Percentiles rank a stretch among this genome's conserved stretches.
Evolutionary conservation across 169 alveolate species (phyloP).

Genomic region (Amoebophrya sp.): DNA sequence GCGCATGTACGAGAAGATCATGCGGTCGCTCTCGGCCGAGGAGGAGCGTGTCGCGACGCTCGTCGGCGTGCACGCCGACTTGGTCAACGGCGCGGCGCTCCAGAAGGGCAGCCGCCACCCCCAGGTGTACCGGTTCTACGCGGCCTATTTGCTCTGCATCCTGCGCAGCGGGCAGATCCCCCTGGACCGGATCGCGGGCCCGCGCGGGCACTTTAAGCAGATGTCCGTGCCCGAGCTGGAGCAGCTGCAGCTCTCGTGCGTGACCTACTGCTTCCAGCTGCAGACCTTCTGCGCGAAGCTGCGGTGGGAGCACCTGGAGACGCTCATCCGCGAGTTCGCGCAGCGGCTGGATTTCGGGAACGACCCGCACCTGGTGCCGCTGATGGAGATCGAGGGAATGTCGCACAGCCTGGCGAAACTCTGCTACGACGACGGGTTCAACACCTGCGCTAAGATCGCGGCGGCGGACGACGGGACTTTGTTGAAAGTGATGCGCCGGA

Average conservation of each 20-base stretch:
- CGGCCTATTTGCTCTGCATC: neutral
- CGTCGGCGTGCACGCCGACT: neutral
- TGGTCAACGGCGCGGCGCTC: neutral
- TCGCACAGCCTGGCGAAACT: neutral
- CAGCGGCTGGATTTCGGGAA: neutral
- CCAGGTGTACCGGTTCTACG: neutral
- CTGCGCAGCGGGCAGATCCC: neutral
- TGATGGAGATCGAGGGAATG: neutral
- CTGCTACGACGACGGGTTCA: neutral
- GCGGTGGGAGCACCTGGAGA: neutral
- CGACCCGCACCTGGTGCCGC: neutral
- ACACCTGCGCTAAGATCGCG: too few species aligned
- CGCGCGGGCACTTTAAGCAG: too few species aligned
- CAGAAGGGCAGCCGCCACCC: neutral
- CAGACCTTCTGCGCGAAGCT: neutral
- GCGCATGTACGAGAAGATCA: neutral
- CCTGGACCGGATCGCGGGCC: neutral
- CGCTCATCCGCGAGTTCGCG: neutral
- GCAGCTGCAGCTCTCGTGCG: neutral
- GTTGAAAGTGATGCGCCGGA: too few species aligned
- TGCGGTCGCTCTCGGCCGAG: neutral
- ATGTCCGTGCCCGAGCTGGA: neutral
- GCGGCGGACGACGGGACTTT: too few species aligned
- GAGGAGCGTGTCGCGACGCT: neutral
- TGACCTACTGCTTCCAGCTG: neutral